phyloP scores from a whole-genome alignment of 2,329 filamentous ascomycete genomes.

The Leptodontidium sp. region DNA sequence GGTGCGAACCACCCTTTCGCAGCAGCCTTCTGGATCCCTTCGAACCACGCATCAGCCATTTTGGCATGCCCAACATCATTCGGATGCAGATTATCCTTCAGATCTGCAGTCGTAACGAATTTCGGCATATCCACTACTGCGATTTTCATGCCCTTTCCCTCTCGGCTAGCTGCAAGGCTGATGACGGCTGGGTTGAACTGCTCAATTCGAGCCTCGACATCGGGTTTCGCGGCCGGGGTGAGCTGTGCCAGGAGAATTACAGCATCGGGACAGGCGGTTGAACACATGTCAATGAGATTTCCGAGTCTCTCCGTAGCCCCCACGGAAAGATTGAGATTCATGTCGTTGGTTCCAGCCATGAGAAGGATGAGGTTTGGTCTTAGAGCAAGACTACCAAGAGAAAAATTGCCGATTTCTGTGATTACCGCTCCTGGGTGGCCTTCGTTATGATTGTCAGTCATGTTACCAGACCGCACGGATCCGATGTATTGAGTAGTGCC shows the following conservation, averaged over 20 bases:
- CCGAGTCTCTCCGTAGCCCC: slow-evolving; percentile 48
- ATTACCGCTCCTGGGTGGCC: slow-evolving; percentile 48
- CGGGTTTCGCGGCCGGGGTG: slow-evolving; percentile 32
- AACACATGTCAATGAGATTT: slow-evolving; percentile 46
- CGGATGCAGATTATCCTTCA: slow-evolving; percentile 31
- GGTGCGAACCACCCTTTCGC: slow-evolving; percentile 28
- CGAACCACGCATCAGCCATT: slow-evolving; percentile 31
- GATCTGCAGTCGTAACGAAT: slow-evolving; percentile 15
- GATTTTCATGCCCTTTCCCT: slow-evolving; percentile 24
- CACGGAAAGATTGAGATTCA: slow-evolving; percentile 39
- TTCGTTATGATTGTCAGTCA: slow-evolving; percentile 48
- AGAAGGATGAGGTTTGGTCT: slow-evolving; percentile 48
- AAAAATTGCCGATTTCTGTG: slow-evolving; percentile 40
- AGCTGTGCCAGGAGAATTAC: slow-evolving; percentile 50
- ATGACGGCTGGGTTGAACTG: slow-evolving; percentile 31
- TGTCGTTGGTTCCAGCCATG: slow-evolving; percentile 48
- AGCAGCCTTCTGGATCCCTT: slow-evolving; percentile 22
- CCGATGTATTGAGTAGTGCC: slow-evolving; percentile 45
- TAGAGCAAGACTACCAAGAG: slow-evolving; percentile 30
- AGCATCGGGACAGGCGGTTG: slow-evolving; percentile 45
- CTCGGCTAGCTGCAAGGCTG: slow-evolving; percentile 22
- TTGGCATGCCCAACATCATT: slow-evolving; percentile 28
- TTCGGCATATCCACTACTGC: slow-evolving; percentile 31
- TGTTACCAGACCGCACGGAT: slow-evolving; percentile 44
- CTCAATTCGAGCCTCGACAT: slow-evolving; percentile 15